phyloP scores from a whole-genome alignment of 75 land plant species.

The Larix kaempferi region DNA sequence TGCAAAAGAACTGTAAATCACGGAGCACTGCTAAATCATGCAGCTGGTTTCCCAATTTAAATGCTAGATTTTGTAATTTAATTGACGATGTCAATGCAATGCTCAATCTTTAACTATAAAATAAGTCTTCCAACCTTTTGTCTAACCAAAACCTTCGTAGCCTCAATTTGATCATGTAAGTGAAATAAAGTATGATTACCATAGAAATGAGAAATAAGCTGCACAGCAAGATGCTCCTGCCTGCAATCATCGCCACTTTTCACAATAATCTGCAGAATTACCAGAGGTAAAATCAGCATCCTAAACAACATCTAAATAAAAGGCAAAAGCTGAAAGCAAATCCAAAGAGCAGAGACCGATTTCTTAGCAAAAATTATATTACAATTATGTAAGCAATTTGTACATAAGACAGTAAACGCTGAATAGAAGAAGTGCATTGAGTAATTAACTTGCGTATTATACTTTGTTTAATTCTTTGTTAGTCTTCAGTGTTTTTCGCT shows the following conservation, averaged over 20 bases:
- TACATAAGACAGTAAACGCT: no score
- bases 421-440: no score
- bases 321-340: no score
- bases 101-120: background rate
- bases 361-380: no score
- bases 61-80: background rate
- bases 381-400: no score
- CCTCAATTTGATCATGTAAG: background rate
- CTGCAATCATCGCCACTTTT: slow-evolving; percentile 99
- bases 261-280: slow-evolving; percentile 72
- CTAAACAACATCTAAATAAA: no score
- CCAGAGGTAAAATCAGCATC: background rate
- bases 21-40: background rate
- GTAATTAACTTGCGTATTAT: no score
- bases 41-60: background rate
- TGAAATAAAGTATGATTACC: slow-evolving; percentile 38
- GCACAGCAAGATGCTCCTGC: slow-evolving; percentile 99
- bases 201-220: slow-evolving; percentile 96
- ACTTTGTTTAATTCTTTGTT: no score
- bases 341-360: no score
- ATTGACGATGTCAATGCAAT: background rate
- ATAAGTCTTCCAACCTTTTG: background rate
- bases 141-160: background rate
- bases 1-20: background rate
- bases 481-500: no score